A percentile compares a stretch with the other conserved stretches of the same genome.
These are phyloP conservation scores for Claviceps quebecensis DNA, from an alignment of 2,329 filamentous ascomycete species.

Conservation along the genomic window DNA sequence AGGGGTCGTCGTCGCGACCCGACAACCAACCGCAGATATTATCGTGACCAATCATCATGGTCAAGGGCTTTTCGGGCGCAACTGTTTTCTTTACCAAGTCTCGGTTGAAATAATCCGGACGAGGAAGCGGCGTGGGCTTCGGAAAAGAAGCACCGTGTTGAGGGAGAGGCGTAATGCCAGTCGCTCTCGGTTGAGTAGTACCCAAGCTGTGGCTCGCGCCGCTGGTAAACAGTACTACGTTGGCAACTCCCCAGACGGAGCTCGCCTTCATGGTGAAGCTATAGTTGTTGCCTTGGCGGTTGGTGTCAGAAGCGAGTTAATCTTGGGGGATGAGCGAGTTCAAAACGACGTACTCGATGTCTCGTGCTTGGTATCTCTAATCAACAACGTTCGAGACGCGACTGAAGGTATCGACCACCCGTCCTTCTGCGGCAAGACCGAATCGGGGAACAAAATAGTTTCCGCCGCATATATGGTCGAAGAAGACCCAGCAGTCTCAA, in stretches of 20 bases:
- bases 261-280: constrained; percentile 12
- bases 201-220: constrained; percentile 17
- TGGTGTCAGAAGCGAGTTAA: neutral
- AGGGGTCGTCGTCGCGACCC: constrained; percentile 24
- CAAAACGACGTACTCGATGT: neutral
- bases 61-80: constrained; percentile 8
- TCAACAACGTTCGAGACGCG: neutral
- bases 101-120: constrained; percentile 17
- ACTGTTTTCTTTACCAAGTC: neutral
- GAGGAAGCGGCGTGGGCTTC: constrained; percentile 27
- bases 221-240: neutral
- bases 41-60: constrained; percentile 27
- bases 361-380: neutral
- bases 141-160: constrained; percentile 21
- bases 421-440: too few relatives aligned
- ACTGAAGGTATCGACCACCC: too few relatives aligned
- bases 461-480: neutral
- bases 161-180: constrained; percentile 18
- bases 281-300: neutral
- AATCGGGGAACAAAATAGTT: neutral
- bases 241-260: constrained; percentile 14
- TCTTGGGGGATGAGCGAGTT: neutral
- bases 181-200: constrained; percentile 18
- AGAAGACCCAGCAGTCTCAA: neutral
- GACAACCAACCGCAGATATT: constrained; percentile 37